Base-by-base conservation (phyloP, 768 basidiomycete genomes). In the Russula griseocarnosa region DNA sequence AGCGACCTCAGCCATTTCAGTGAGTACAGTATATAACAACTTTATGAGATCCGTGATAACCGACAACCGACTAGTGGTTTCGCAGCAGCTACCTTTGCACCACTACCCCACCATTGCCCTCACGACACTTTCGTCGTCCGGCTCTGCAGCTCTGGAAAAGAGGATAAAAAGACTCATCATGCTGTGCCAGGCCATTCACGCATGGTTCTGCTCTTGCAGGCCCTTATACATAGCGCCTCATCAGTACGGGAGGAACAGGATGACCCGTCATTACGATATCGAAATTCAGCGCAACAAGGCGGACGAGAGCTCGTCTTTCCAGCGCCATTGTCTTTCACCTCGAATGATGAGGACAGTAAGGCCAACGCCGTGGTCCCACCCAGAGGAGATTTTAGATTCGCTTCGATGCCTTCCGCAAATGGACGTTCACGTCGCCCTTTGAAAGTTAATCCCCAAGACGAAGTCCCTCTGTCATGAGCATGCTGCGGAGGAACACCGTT, bases 21-120 rank as follows among this genome's bases (percentile, higher is more conserved):
- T 92, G 76, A 73, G 88, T 81, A 52, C 46, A 38, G 55, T 53
- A 54, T 63, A 54, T 67, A 62, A 59, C 22, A 14, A 47, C 20
- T 47, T 32, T 63, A 34, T 60, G 50, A 38, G 14, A 53, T 26
- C 9, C 6, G 8, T 60, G 42, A 13, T 40, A n/a, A 58, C 46
- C 22, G 5, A 54, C 18, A 30, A 38, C 13, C 55, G 26, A 53
- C 49, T 67, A 90, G 89, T 87, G 66, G 75, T 85, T 55, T 90
- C 90, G 0, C 86, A 87, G 69, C 76, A 76, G 11, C 74, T 86
- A 11, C 82, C 84, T 0, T 78, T 90, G 26, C 87, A 90, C 67
- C 79, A 78, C 38, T 92, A 92, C 69, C 89, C 90, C 0, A 83
- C 83, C 71, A 84, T 86, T 62, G 84, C 88, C 20, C 77, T 90